Conservation (phyloP, 805 yeast species). For the Wickerhamomyces rabaulensis region DNA sequence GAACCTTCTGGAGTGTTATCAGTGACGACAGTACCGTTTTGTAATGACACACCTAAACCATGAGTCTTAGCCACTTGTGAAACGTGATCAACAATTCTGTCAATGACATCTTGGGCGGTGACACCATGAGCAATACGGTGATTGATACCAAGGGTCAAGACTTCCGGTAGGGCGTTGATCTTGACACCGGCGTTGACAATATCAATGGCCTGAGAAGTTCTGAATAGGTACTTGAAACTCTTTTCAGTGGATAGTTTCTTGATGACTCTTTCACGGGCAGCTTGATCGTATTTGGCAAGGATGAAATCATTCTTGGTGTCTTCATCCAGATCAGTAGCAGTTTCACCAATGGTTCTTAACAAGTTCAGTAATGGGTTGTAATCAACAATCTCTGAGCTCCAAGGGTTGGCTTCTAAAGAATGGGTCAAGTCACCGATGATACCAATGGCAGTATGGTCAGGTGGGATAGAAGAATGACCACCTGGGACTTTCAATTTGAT, state of each 20-base stretch:
- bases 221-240: slow-evolving; percentile 35
- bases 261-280: slow-evolving; percentile 30
- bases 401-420: slow-evolving; percentile 51
- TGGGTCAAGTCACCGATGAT: slow-evolving; percentile 53
- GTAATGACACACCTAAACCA: slow-evolving; percentile 40
- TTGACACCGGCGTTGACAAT: slow-evolving; percentile 65
- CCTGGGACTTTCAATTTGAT: slow-evolving; percentile 55
- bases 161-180: slow-evolving; percentile 69
- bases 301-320: slow-evolving; percentile 20
- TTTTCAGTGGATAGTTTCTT: background rate
- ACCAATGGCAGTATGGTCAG: slow-evolving; percentile 77
- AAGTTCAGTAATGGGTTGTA: slow-evolving; percentile 54
- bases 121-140: slow-evolving; percentile 58
- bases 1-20: slow-evolving; percentile 39
- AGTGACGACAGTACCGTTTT: slow-evolving; percentile 4
- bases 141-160: slow-evolving; percentile 46
- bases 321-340: slow-evolving; percentile 7
- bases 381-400: slow-evolving; percentile 35
- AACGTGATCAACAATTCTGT: slow-evolving; percentile 33
- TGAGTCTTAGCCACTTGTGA: slow-evolving; percentile 39
- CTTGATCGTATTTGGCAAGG: slow-evolving; percentile 29
- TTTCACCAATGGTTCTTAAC: slow-evolving; percentile 27
- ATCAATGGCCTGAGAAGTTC: slow-evolving; percentile 67
- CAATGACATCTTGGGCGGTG: slow-evolving; percentile 32
- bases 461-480: slow-evolving; percentile 76